Percentiles rank a stretch among this genome's conserved stretches.
phyloP scores from a whole-genome alignment of 164 flowering plant genomes.

The Stephania cephalantha region DNA sequence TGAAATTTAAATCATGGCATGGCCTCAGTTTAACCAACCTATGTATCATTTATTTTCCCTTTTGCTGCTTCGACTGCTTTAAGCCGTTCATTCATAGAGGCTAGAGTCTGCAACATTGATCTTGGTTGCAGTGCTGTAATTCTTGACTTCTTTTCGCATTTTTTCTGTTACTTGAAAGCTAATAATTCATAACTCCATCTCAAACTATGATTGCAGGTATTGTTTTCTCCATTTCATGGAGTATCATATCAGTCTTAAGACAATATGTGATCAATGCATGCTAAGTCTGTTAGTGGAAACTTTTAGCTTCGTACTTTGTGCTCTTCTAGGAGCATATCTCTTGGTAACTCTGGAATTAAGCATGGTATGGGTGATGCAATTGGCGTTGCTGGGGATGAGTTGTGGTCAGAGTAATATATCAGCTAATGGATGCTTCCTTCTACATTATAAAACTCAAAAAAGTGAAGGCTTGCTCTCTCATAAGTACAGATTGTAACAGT shows the following conservation, averaged over 20 bases:
- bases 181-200: conserved; percentile 19
- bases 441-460: conserved; percentile 40
- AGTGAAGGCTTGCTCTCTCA: conserved; percentile 16
- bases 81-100: neutral
- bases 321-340: conserved; percentile 31
- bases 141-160: no score
- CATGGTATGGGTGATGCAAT: conserved; percentile 16
- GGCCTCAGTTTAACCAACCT: neutral
- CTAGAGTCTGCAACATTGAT: no score
- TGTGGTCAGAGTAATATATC: conserved; percentile 17
- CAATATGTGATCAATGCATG: conserved; percentile 29
- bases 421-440: conserved; percentile 36
- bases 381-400: conserved; percentile 9
- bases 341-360: conserved; percentile 18
- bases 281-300: conserved; percentile 16
- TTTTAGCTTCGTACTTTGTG: conserved; percentile 28
- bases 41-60: neutral
- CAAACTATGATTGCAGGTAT: conserved; percentile 34
- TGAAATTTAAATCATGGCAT: neutral
- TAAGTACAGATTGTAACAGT: conserved; percentile 24
- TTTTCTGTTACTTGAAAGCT: no score
- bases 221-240: conserved; percentile 19
- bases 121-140: no score
- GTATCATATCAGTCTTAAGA: conserved; percentile 31
- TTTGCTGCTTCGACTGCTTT: neutral